Evolutionary conservation across 441 rosid species (phyloP), one percentile per base, ranked within the genome.

Genomic region (Pelargonium fulgidum): DNA sequence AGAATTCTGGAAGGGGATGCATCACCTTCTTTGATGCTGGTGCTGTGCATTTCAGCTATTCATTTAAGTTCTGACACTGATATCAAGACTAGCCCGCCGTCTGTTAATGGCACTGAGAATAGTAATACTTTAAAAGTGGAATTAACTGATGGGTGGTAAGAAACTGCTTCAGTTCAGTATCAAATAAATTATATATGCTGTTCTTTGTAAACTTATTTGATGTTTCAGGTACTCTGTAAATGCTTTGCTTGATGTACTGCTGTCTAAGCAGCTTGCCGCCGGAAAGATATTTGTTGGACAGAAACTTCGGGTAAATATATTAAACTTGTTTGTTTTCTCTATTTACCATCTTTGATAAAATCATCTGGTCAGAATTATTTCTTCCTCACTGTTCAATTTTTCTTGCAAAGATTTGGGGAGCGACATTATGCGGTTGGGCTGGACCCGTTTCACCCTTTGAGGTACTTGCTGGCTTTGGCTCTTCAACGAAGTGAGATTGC

Each of bases 1-100:
- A 87, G 88, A 80, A 83, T 94, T 78, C 79, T 92, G 61, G 96
- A 87, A 83, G 97, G 99, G 69, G 99, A 87, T 78, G 87, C 91
- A 71, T 79, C 76, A 12, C 87, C 96, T 66, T 85, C 96, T 39
- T 82, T 84, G 65, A 83, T 85, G 92, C 42, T 87, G 85, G 86
- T 92, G 71, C 84, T 94, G 45, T 92, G 89, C 77, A 80, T 94
- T 81, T 86, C 99, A 69, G 85, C 85, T 74, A 78, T 90, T 68
- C 73, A 74, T 73, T 47, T 29, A 20, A 66, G 73, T 59, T 70
- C 65, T 73, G 73, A 79, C 72, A 76, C 71, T 33, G 74, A 80
- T 63, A 77, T 47, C 52, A 81, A 79, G 71, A 69, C 72, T 74
- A 67, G 66, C 69, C 67, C 79, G 54, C 70, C 16, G 70, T 70